Evolutionary conservation across 345 rosid species (phyloP), one percentile per base, ranked within the genome.

Genomic region (Rhizophora mangle): DNA sequence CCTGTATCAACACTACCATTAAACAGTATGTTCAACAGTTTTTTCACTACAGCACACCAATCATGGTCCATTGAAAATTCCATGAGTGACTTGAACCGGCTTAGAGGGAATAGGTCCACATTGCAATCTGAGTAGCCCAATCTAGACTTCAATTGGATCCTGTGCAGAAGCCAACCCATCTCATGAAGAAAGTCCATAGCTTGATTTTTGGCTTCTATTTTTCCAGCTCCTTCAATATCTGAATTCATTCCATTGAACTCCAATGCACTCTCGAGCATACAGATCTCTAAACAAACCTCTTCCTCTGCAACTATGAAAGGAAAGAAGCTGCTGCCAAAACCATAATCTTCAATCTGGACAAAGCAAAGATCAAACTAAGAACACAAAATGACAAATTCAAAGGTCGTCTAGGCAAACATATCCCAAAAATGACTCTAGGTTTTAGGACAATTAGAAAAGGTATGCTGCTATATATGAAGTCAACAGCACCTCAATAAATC

Each of bases 161-260:
- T 85, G 79, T 88, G 98, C 72, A 96, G 88, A 70, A 96, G 87
- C 99, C 99, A 96, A 63, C 99, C 98, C 68, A 96, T 82, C 83
- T 96, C 99, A 74, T 96, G 89, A 72, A 96, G 84, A 83, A 96
- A 96, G 61, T 92, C 90, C 89, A 90, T 80, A 39, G 92, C 99
- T 81, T 83, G 88, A 69, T 82, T 86, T 77, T 72, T 89, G 72
- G 83, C 80, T 63, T 81, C 90, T 58, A 72, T 31, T 63, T 66
- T 78, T 57, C 62, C 80, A 64, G 61, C 69, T 72, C 60, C 76
- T 19, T 31, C 76, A 68, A 63, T 52, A 69, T 79, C 81, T 47
- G 30, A 74, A 83, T 90, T 88, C 37, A 88, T 78, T 67, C 76
- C 96, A 37, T 68, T 64, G 62, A 77, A 78, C 63, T 92, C 99